Evolutionary conservation across 2,329 filamentous ascomycete species (phyloP).

Genomic region (Fusarium mangiferae): DNA sequence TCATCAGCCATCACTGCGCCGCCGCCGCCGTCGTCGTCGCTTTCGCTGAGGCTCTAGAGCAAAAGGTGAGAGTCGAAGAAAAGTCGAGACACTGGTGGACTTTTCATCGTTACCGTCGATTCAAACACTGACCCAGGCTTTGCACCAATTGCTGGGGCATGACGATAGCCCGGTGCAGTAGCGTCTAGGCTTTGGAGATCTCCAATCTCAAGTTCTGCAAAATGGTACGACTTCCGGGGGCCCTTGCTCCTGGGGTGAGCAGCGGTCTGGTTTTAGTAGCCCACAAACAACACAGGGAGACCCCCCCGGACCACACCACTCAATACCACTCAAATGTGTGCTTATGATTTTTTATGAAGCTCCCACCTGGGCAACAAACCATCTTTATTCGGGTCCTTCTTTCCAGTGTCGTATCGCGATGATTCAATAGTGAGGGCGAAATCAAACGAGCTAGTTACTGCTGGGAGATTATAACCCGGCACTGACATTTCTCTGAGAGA

Average conservation of each 20-base stretch:
- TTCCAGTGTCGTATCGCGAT: slow-evolving; percentile 1
- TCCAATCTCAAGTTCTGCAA: slow-evolving; percentile 43
- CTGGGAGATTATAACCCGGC: neutral
- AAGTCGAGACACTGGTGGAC: slow-evolving; percentile 29
- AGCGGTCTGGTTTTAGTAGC: slow-evolving; percentile 37
- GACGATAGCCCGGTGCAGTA: slow-evolving; percentile 42
- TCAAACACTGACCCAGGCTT: slow-evolving; percentile 26
- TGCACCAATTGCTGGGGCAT: slow-evolving; percentile 40
- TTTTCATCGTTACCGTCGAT: slow-evolving; percentile 26
- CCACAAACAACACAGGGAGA: slow-evolving; percentile 32
- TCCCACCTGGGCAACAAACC: slow-evolving; percentile 10
- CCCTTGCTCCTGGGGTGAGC: slow-evolving; percentile 36
- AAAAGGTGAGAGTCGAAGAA: slow-evolving; percentile 13
- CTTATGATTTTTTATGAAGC: slow-evolving; percentile 14
- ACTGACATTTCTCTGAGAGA: neutral
- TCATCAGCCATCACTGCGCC: neutral
- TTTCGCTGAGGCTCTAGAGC: neutral
- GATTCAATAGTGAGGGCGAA: neutral
- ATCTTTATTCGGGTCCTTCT: slow-evolving; percentile 5
- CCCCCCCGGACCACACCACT: slow-evolving; percentile 28
- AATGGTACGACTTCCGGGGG: slow-evolving; percentile 45
- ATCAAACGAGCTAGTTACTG: slow-evolving; percentile 1
- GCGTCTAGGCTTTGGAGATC: slow-evolving; percentile 44
- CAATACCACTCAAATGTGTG: slow-evolving; percentile 37
- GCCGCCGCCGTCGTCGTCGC: neutral